Percentiles rank a stretch among this genome's conserved stretches.
These are phyloP conservation scores for Aspergillus sergii DNA, from an alignment of 2,329 filamentous ascomycete species.

Conservation along the genomic window DNA sequence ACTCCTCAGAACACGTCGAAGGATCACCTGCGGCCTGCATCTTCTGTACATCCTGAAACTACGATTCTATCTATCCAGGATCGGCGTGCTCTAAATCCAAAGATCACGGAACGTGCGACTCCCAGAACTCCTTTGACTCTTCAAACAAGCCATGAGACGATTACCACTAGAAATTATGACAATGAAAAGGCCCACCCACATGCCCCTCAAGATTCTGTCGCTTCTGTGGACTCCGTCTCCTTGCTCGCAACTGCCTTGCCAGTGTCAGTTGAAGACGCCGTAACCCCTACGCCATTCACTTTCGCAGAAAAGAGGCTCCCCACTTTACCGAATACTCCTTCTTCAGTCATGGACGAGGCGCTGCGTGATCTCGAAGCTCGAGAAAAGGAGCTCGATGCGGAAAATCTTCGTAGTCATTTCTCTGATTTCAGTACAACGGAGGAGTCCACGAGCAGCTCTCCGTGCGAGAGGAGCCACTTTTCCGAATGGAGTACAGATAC, in stretches of 20 bases:
- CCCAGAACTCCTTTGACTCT: slow-evolving; percentile 32
- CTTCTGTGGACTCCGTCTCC: slow-evolving; percentile 27
- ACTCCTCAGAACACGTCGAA: neutral
- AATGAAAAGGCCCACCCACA: slow-evolving; percentile 13
- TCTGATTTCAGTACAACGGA: slow-evolving; percentile 43
- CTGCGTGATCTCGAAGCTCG: slow-evolving; percentile 37
- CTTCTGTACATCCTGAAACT: slow-evolving; percentile 10
- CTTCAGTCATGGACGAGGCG: slow-evolving; percentile 47
- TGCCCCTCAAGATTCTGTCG: slow-evolving; percentile 10
- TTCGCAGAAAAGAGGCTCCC: slow-evolving; percentile 45
- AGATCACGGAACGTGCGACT: slow-evolving; percentile 27
- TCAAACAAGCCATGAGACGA: slow-evolving; percentile 23
- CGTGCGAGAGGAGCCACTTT: slow-evolving; percentile 40
- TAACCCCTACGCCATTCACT: slow-evolving; percentile 31
- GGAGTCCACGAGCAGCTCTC: slow-evolving; percentile 32
- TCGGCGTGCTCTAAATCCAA: slow-evolving; percentile 39
- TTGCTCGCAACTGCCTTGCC: slow-evolving; percentile 24
- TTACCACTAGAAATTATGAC: slow-evolving; percentile 14
- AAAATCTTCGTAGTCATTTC: slow-evolving; percentile 44
- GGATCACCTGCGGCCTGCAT: slow-evolving; percentile 17
- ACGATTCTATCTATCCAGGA: slow-evolving; percentile 37
- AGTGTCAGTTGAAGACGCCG: slow-evolving; percentile 20
- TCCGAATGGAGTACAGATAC: slow-evolving; percentile 46
- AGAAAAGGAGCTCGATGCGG: slow-evolving; percentile 34
- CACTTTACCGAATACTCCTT: slow-evolving; percentile 50